These are phyloP conservation scores for Botrytis porri DNA, from an alignment of 2,329 filamentous ascomycete genomes.

Conservation along the genomic window DNA sequence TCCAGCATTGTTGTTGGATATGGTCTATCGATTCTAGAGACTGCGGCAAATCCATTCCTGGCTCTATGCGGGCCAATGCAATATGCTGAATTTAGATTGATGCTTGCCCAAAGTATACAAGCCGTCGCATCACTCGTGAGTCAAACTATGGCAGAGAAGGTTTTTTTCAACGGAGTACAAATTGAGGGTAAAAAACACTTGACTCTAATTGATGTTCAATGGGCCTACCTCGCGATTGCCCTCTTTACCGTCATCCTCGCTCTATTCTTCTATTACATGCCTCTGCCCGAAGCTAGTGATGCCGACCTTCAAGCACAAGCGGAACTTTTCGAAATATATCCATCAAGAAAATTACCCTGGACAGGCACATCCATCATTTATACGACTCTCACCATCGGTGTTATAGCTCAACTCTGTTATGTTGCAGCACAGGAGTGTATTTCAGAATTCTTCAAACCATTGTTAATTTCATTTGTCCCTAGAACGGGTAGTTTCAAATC, in stretches of 20 bases:
- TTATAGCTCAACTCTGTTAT: slow-evolving; percentile 75
- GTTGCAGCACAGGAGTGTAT: slow-evolving; percentile 69
- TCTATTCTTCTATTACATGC: slow-evolving; percentile 66
- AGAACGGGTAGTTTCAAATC: slow-evolving; percentile 27
- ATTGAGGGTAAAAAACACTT: slow-evolving; percentile 37
- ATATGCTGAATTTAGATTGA: slow-evolving; percentile 71
- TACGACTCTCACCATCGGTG: slow-evolving; percentile 62
- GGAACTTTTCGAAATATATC: slow-evolving; percentile 29
- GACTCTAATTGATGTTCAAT: slow-evolving; percentile 72
- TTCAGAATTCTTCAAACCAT: slow-evolving; percentile 57
- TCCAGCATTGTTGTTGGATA: slow-evolving; percentile 73
- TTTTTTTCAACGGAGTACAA: slow-evolving; percentile 65
- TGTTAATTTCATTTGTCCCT: slow-evolving; percentile 46
- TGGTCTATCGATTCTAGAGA: slow-evolving; percentile 74
- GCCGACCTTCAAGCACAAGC: slow-evolving; percentile 51
- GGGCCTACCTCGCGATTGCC: slow-evolving; percentile 80
- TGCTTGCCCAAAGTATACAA: slow-evolving; percentile 74
- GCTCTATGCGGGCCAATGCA: slow-evolving; percentile 69
- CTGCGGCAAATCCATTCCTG: slow-evolving; percentile 73
- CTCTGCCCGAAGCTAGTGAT: slow-evolving; percentile 56
- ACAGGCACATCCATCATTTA: slow-evolving; percentile 43
- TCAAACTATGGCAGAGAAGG: slow-evolving; percentile 67
- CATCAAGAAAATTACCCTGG: slow-evolving; percentile 25
- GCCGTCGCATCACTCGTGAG: slow-evolving; percentile 72
- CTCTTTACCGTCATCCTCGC: slow-evolving; percentile 69